Base-by-base conservation (phyloP, 2,329 filamentous ascomycete species). In the Diaporthe amygdali region DNA sequence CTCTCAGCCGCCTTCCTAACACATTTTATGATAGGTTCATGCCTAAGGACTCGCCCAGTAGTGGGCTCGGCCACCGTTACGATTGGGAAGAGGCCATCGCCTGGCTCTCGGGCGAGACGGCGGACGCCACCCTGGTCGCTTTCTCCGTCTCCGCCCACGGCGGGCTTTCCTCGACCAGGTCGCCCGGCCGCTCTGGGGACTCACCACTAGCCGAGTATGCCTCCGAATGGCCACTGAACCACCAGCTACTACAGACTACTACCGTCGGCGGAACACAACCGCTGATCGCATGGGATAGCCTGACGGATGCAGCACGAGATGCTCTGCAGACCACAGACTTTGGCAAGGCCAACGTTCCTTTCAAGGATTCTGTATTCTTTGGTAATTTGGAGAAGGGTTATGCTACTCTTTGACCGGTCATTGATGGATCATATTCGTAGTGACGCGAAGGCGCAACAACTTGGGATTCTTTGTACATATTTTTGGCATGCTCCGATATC, bases 211-310 rank as follows among this genome's bases (percentile, higher is more conserved):
- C 81, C 55, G 77, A 79, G 59, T 84, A 84, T 74, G 79, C 77
- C 68, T 79, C 77, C 46, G 74, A 74, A 68, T 73, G 76, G 2
- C 66, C 78, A 41, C 55, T 71, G 2, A 79, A 85, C 74, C 83
- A 85, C 74, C 76, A 80, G 41, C 74, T 81, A 32, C 76, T 78
- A 41, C 78, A 84, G 39, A 84, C 82, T 5, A 75, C 67, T 17
- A 78, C 76, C 1, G 74, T 77, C 17, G 84, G 83, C 17, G 79
- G 80, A 3, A 75, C 76, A n/a, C 81, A 84, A 73, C 81, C 81
- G 1, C 72, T 86, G 44, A 77, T 84, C 61, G 81, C 82, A 8
- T 86, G 84, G 84, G 84, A 86, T 73, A 76, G 73, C n/a, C 76
- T 86, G 71, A 75, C 81, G 2, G 66, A 76, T 2, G 79, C 75